Conservation (phyloP, 2,329 filamentous ascomycete species). For the Ceratocystis cubensis region DNA sequence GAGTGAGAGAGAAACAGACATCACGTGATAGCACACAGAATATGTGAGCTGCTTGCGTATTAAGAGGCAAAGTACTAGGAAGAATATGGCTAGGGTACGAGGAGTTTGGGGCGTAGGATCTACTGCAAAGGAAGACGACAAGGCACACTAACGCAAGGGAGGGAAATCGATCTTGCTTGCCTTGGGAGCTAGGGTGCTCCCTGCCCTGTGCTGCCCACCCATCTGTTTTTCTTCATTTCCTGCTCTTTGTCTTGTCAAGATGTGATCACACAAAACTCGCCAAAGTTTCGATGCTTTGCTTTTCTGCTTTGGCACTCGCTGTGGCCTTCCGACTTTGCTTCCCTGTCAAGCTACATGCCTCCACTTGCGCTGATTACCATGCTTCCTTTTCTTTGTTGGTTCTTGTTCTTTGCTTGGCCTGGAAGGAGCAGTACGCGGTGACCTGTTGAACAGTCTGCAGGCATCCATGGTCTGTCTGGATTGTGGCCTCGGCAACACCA, state of each 20-base stretch:
- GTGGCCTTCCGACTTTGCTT: not conserved
- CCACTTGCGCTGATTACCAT: not conserved
- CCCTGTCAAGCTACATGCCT: not conserved
- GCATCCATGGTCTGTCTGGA: not conserved
- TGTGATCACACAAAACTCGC: not conserved
- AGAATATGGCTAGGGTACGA: too few species aligned
- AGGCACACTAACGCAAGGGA: not conserved
- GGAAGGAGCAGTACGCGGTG: not conserved
- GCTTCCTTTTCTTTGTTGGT: too few species aligned
- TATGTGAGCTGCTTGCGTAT: not conserved
- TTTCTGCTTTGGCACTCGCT: too few species aligned
- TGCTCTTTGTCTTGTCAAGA: not conserved
- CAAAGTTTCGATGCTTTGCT: not conserved
- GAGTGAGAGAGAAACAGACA: too few species aligned
- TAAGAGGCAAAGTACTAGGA: too few species aligned
- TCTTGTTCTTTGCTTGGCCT: not conserved
- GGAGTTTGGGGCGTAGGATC: too few species aligned
- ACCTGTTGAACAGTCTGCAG: too few species aligned
- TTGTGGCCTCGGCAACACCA: too few species aligned
- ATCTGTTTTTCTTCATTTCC: not conserved
- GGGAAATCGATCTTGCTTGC: constrained; percentile 4
- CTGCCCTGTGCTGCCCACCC: not conserved
- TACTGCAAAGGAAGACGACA: too few species aligned
- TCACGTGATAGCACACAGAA: too few species aligned
- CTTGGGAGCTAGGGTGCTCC: not conserved